Base-by-base conservation (phyloP, 2,329 filamentous ascomycete genomes). In the Beauveria australis region DNA sequence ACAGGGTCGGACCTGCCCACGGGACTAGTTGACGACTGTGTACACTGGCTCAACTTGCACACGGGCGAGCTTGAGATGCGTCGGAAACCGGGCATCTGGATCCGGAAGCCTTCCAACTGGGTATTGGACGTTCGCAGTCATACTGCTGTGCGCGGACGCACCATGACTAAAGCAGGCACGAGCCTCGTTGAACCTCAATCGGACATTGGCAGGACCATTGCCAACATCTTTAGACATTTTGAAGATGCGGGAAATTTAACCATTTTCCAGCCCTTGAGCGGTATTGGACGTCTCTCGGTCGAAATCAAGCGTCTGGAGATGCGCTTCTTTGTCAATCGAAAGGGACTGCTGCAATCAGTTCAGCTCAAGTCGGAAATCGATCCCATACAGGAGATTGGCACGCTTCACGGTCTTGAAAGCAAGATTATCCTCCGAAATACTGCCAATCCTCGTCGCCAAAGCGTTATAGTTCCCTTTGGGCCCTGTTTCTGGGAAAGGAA, bases 31-130 rank as follows among this genome's bases (percentile, higher is more conserved):
- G 68, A 80, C 0, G 70, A 77, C 7, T 87, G 81, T 54, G 73
- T 81, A 0, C 85, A 89, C 63, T 89, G 85, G 84, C 71, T 88
- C 4, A 73, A 88, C 47, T 14, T 85, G 0, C 53, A 30, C 0
- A 68, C 63, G 0, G 63, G 67, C 0, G 53, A 64, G 0, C 54
- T 89, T 0, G 80, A 88, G 49, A 78, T 87, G 24, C 74, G 84
- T 9, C 76, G 75, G 7, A 67, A 69, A 1, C 71, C 77, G 0
- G 62, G 67, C 0, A 69, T 70, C 4, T 79, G 72, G 75, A 49
- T 14, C 0, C 61, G 49, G 0, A 65, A 64, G 6, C 12, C 0
- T 0, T 63, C 60, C 0, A 69, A 74, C 46, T 80, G 76, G 76
- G 55, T 62, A 0, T 60, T 79, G 0, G 60, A 76, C 9, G 18